Conservation (phyloP, 345 rosid species). For the Pugionium dolabratum region DNA sequence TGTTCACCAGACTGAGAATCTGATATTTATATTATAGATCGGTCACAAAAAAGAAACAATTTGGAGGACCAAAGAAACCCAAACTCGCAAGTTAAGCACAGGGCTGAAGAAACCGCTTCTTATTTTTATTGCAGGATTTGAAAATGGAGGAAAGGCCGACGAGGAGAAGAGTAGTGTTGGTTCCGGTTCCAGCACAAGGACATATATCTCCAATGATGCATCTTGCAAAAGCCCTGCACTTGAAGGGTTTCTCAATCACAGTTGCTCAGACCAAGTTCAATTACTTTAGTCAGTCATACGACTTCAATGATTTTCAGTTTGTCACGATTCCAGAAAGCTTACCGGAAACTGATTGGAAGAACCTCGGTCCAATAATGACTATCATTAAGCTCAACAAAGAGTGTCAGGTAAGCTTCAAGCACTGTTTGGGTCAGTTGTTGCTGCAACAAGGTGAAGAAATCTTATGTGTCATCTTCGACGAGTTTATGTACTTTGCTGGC, state of each 20-base stretch:
- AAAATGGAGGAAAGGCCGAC: slow-evolving; percentile 16
- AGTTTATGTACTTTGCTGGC: slow-evolving; percentile 34
- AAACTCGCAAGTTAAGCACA: too few species aligned
- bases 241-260: slow-evolving; percentile 36
- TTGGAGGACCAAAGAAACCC: too few species aligned
- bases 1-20: slow-evolving; percentile 1
- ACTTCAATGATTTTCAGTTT: slow-evolving; percentile 23
- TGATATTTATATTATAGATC: not conserved
- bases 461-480: slow-evolving; percentile 47
- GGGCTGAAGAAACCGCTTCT: not conserved
- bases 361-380: not conserved
- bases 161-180: slow-evolving; percentile 28
- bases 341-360: slow-evolving; percentile 17
- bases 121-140: not conserved
- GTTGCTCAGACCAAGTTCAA: slow-evolving; percentile 29
- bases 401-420: slow-evolving; percentile 23
- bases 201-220: slow-evolving; percentile 65
- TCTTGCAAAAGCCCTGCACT: slow-evolving; percentile 51
- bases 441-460: slow-evolving; percentile 26
- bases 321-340: slow-evolving; percentile 32
- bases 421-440: slow-evolving; percentile 19
- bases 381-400: slow-evolving; percentile 34
- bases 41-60: too few species aligned
- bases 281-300: not conserved
- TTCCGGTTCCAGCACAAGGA: slow-evolving; percentile 61